Evolutionary conservation across 805 yeast genomes (phyloP).

Genomic region (Metschnikowia rubicola): DNA sequence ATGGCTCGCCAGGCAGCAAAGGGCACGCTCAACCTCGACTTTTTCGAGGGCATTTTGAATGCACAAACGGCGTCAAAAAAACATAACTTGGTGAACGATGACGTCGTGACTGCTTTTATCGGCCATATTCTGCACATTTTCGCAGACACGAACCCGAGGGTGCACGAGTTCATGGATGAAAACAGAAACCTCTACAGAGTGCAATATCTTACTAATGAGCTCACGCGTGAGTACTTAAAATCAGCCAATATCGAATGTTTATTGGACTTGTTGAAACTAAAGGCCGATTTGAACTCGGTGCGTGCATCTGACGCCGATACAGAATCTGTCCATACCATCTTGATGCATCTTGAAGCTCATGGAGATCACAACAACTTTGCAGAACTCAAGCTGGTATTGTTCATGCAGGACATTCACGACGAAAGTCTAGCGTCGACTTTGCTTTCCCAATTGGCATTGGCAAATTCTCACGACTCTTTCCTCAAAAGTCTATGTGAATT

Average conservation of each 20-base stretch:
- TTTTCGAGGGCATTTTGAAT: slow-evolving; percentile 15
- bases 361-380: slow-evolving; percentile 2
- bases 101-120: slow-evolving; percentile 21
- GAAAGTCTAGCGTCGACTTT: slow-evolving; percentile 23
- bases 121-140: slow-evolving; percentile 29
- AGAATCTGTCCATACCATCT: slow-evolving; percentile 6
- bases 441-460: slow-evolving; percentile 7
- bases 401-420: slow-evolving; percentile 22
- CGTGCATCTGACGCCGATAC: slow-evolving; percentile 5
- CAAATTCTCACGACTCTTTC: background rate
- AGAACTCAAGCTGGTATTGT: slow-evolving; percentile 11
- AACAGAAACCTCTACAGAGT: slow-evolving; percentile 23
- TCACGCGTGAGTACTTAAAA: background rate
- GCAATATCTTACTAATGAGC: slow-evolving; percentile 1
- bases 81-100: slow-evolving; percentile 18
- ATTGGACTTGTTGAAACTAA: slow-evolving; percentile 21
- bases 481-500: slow-evolving; percentile 17
- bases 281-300: slow-evolving; percentile 23
- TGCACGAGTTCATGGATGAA: slow-evolving; percentile 34
- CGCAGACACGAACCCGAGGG: slow-evolving; percentile 24
- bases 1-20: slow-evolving; percentile 10
- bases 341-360: slow-evolving; percentile 10
- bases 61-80: background rate
- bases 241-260: slow-evolving; percentile 2
- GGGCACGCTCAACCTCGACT: slow-evolving; percentile 11